phyloP scores from a whole-genome alignment of 2,329 filamentous ascomycete species.

The Fusarium globosum region DNA sequence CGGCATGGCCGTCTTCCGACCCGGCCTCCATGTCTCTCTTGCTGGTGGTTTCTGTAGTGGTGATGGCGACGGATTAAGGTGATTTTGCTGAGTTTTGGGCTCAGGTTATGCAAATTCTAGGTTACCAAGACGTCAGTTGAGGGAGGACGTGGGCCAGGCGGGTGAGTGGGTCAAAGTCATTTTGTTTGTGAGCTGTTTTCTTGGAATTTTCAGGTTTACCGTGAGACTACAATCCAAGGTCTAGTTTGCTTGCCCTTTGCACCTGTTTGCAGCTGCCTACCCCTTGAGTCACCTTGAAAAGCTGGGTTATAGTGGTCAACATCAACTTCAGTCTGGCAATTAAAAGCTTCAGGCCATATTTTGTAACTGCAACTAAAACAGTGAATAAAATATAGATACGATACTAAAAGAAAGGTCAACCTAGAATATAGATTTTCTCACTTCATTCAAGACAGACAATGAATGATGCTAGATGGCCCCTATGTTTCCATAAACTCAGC shows the following conservation, averaged over 20 bases:
- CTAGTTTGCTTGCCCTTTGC: neutral
- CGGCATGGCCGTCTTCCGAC: neutral
- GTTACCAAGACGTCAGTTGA: neutral
- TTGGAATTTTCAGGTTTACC: neutral
- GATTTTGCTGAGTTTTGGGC: neutral
- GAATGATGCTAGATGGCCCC: neutral
- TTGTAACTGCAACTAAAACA: accelerated
- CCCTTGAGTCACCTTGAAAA: neutral
- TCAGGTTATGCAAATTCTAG: neutral
- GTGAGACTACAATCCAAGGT: too few species aligned
- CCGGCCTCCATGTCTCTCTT: conserved; percentile 6
- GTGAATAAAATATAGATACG: accelerated
- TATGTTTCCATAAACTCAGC: neutral
- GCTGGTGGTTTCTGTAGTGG: neutral
- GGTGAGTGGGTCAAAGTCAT: neutral
- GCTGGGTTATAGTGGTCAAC: accelerated
- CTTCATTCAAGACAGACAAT: neutral
- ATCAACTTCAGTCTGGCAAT: too few species aligned
- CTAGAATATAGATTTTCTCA: neutral
- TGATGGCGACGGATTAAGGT: neutral
- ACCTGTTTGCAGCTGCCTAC: neutral
- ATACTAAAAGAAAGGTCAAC: accelerated
- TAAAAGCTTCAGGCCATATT: accelerated
- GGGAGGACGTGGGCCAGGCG: neutral
- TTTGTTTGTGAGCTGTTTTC: neutral